phyloP scores from a whole-genome alignment of 2,329 filamentous ascomycete genomes.

The Penicillium sp. region DNA sequence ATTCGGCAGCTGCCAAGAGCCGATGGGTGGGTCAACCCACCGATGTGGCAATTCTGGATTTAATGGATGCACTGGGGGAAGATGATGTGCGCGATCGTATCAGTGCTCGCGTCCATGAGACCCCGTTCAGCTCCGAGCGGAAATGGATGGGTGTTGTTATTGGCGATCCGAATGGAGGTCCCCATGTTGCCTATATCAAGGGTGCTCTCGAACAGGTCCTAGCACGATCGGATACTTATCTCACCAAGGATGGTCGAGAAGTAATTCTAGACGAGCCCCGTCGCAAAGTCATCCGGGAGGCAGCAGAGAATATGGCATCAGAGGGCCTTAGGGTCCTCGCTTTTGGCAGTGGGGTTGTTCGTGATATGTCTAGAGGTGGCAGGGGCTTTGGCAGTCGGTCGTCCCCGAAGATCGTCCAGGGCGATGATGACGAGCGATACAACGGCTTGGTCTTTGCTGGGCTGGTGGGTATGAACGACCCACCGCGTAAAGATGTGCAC shows the following conservation, averaged over 20 bases:
- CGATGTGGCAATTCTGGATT: slow-evolving; percentile 92
- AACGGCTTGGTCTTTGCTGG: slow-evolving; percentile 84
- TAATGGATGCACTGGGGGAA: slow-evolving; percentile 86
- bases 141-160: slow-evolving; percentile 99
- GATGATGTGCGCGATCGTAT: slow-evolving; percentile 86
- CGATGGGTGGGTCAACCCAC: slow-evolving; percentile 97
- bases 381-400: slow-evolving; percentile 54
- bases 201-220: slow-evolving; percentile 87
- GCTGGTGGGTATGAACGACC: slow-evolving; percentile 95
- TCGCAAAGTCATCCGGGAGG: slow-evolving; percentile 70
- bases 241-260: slow-evolving; percentile 81
- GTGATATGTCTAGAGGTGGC: slow-evolving; percentile 43
- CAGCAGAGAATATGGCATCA: slow-evolving; percentile 81
- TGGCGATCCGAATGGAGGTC: slow-evolving; percentile 55
- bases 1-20: slow-evolving; percentile 66
- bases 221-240: slow-evolving; percentile 82
- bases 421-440: slow-evolving; percentile 69
- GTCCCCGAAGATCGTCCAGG: slow-evolving; percentile 40
- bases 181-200: slow-evolving; percentile 90
- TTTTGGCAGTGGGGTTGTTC: slow-evolving; percentile 80
- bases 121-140: slow-evolving; percentile 91
- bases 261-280: slow-evolving; percentile 76
- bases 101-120: slow-evolving; percentile 77
- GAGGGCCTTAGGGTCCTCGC: slow-evolving; percentile 87
- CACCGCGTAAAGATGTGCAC: slow-evolving; percentile 84